Evolutionary conservation across 768 basidiomycete species (phyloP).

Genomic region (Fibroporia radiculosa): DNA sequence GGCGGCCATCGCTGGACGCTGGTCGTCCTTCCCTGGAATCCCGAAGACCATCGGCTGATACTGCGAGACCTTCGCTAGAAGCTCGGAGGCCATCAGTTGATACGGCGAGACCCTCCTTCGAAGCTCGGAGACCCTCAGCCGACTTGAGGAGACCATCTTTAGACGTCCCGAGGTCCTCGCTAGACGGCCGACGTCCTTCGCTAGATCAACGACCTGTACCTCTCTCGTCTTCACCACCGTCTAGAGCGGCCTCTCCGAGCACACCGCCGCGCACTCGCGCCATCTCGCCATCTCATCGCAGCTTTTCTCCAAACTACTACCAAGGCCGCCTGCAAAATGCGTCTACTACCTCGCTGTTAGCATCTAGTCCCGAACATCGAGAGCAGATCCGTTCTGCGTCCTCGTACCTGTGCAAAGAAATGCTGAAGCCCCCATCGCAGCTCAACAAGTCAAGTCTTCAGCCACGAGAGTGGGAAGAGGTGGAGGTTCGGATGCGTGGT

Average conservation of each 20-base stretch:
- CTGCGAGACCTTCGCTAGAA: slow-evolving; percentile 8
- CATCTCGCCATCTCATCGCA: slow-evolving; percentile 20
- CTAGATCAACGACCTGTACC: slow-evolving; percentile 14
- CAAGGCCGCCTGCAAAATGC: slow-evolving; percentile 52
- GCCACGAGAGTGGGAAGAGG: slow-evolving; percentile 62
- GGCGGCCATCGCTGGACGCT: slow-evolving; percentile 25
- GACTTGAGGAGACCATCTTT: slow-evolving; percentile 31
- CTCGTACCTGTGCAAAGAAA: slow-evolving; percentile 57
- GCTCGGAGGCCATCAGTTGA: slow-evolving; percentile 29
- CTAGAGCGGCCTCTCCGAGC: slow-evolving; percentile 33
- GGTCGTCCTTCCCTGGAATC: slow-evolving; percentile 24
- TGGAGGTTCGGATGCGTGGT: slow-evolving; percentile 55
- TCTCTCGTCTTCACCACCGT: slow-evolving; percentile 32
- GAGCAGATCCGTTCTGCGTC: slow-evolving; percentile 63
- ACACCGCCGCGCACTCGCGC: slow-evolving; percentile 37
- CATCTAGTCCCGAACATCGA: slow-evolving; percentile 50
- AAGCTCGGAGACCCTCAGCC: slow-evolving; percentile 28
- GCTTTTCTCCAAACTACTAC: slow-evolving; percentile 29
- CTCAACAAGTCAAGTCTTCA: slow-evolving; percentile 42
- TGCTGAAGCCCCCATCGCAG: slow-evolving; percentile 52
- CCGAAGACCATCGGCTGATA: slow-evolving; percentile 25
- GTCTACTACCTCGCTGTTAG: slow-evolving; percentile 48
- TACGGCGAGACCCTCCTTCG: slow-evolving; percentile 8
- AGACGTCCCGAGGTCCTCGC: slow-evolving; percentile 15
- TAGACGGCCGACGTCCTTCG: slow-evolving; percentile 31